These are phyloP conservation scores for Xylariaceae sp. DNA, from an alignment of 2,329 filamentous ascomycete genomes.

Conservation along the genomic window DNA sequence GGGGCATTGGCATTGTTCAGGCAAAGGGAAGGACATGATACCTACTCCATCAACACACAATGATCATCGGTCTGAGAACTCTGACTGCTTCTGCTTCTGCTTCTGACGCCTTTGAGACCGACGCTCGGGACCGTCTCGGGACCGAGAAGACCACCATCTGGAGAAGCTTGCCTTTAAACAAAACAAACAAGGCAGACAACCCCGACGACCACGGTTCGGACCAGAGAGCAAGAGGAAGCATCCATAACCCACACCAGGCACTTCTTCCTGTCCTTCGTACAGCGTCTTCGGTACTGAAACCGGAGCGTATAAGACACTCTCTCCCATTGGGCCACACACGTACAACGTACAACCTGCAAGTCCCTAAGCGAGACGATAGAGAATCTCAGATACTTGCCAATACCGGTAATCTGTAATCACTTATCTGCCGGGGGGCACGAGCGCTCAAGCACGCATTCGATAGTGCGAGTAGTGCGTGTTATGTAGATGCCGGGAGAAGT, in stretches of 20 bases:
- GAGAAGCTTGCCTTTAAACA: not conserved
- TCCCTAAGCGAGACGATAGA: not conserved
- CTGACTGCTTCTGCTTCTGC: not conserved
- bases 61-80: too few relatives aligned
- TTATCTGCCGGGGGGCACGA: not conserved
- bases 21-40: not conserved
- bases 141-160: slow-evolving; percentile 8
- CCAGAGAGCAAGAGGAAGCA: not conserved
- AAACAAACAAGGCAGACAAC: too few relatives aligned
- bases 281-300: not conserved
- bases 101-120: not conserved
- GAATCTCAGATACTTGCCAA: not conserved
- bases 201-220: too few relatives aligned
- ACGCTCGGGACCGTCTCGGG: slow-evolving; percentile 19
- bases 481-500: not conserved
- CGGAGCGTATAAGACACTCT: not conserved
- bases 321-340: not conserved
- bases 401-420: not conserved
- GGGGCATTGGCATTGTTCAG: not conserved
- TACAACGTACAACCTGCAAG: not conserved
- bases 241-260: not conserved
- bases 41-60: too few relatives aligned
- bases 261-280: not conserved
- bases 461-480: not conserved
- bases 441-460: too few relatives aligned